phyloP scores from a whole-genome alignment of 208 protist species.

The Porcisia hertigi region DNA sequence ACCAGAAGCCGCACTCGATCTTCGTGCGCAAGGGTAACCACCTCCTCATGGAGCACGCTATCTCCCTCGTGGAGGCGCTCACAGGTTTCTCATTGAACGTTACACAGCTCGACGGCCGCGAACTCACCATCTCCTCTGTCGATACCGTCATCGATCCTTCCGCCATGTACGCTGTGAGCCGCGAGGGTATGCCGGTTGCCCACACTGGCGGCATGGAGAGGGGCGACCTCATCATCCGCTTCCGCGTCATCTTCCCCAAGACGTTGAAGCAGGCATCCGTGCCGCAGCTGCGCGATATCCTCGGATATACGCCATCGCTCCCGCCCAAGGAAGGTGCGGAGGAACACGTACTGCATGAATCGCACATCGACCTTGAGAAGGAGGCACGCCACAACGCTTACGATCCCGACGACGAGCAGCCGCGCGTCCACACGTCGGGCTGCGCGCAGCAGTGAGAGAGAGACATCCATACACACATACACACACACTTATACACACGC shows the following conservation, averaged over 20 bases:
- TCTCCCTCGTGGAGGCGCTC: conserved; percentile 95
- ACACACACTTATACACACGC: too few species aligned
- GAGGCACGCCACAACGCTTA: conserved; percentile 58
- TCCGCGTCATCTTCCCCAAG: conserved; percentile 91
- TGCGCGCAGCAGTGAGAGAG: conserved; percentile 78
- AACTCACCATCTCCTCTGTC: conserved; percentile 71
- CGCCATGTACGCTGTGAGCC: conserved; percentile 79
- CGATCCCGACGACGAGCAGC: conserved; percentile 63
- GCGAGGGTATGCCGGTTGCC: conserved; percentile 94
- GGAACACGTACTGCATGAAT: conserved; percentile 52
- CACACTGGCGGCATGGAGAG: conserved; percentile 88
- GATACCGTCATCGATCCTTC: conserved; percentile 86
- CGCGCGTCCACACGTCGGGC: conserved; percentile 55
- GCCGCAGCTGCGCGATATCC: conserved; percentile 63
- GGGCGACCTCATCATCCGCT: conserved; percentile 90
- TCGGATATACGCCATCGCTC: conserved; percentile 73
- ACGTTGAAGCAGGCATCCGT: conserved; percentile 43
- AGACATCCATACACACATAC: not conserved
- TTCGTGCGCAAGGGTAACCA: conserved; percentile 96
- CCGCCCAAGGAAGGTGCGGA: conserved; percentile 44
- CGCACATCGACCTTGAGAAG: conserved; percentile 82
- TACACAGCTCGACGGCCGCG: conserved; percentile 91
- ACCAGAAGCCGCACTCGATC: conserved; percentile 93
- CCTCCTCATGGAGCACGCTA: conserved; percentile 92
- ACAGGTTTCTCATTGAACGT: conserved; percentile 92